Evolutionary conservation across 176 grass and related monocot genomes (phyloP), one percentile per base, ranked within the genome.

Genomic region (Olyra latifolia): DNA sequence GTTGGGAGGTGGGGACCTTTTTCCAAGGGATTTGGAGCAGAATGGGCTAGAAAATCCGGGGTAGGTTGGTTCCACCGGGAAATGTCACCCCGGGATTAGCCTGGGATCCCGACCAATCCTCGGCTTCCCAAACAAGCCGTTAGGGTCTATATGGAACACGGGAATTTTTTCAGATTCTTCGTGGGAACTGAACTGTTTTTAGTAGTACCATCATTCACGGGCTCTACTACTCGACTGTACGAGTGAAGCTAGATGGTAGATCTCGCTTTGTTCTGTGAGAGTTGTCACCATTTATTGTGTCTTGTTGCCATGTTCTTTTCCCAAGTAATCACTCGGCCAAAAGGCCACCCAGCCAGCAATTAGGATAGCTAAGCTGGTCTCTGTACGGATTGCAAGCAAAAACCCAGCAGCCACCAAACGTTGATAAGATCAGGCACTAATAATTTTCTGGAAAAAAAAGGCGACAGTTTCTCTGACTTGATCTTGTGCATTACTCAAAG

Each of bases 231-330:
- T 39, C 20, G 10, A 30, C 7, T 52, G 66, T 78, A 72, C 67
- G 25, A 23, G n/a, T 56, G 59, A 40, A 46, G 66, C 57, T 53
- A 48, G 69, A 80, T 58, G 40, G 61, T 55, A 81, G 50, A 80
- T 86, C 70, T 75, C 13, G 12, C 11, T 6, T 6, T 71, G 41
- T 48, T 47, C 17, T 1, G 19, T 11, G 50, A 57, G 49, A 84
- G 41, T 35, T 88, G 74, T 71, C 67, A 57, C 42, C 80, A 79
- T 83, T 83, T 22, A 72, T 57, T 65, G 80, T 48, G 40, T 66
- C 16, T 65, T 83, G 80, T 67, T 66, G 74, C 66, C 46, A 54
- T 53, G 45, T 74, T 83, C 29, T 83, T 83, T 64, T 74, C 70
- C 38, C 58, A 17, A 38, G 59, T 59, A 80, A 76, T 69, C 68